Conservation (phyloP, 2,329 filamentous ascomycete species). For the Raffaelea arxii region DNA sequence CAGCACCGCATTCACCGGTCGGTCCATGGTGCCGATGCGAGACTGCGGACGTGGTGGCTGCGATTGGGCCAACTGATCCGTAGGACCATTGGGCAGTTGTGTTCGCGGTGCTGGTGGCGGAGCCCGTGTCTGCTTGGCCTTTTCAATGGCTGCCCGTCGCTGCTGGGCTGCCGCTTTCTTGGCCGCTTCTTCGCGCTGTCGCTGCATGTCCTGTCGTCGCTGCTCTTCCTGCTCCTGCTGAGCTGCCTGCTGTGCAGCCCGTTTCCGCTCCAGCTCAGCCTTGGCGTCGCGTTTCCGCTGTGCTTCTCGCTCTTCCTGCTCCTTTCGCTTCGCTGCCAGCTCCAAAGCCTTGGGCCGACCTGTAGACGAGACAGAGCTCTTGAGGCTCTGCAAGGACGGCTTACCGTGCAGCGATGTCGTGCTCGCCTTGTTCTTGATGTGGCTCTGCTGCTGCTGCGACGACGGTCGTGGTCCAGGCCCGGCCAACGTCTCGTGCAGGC, state of each 20-base stretch:
- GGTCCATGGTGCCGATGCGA: slow-evolving; percentile 47
- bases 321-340: slow-evolving; percentile 70
- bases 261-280: slow-evolving; percentile 69
- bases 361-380: slow-evolving; percentile 53
- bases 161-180: slow-evolving; percentile 47
- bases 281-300: slow-evolving; percentile 75
- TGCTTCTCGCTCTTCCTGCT: slow-evolving; percentile 72
- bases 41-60: slow-evolving; percentile 38
- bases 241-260: slow-evolving; percentile 54
- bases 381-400: slow-evolving; percentile 48
- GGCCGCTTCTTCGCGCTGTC: slow-evolving; percentile 39
- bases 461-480: slow-evolving; percentile 15
- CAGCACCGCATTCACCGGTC: slow-evolving; percentile 49
- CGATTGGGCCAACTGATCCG: slow-evolving; percentile 13
- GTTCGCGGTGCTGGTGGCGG: slow-evolving; percentile 50
- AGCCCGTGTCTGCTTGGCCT: slow-evolving; percentile 53
- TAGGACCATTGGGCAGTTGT: slow-evolving; percentile 37
- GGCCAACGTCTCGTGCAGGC: slow-evolving; percentile 44
- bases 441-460: slow-evolving; percentile 28
- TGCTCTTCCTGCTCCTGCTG: slow-evolving; percentile 52
- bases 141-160: slow-evolving; percentile 53
- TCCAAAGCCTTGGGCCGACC: slow-evolving; percentile 62
- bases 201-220: slow-evolving; percentile 51
- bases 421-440: slow-evolving; percentile 54
- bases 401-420: slow-evolving; percentile 54